Evolutionary conservation across 495 filamentous ascomycete species (phyloP).

Genomic region (Lepraria neglecta): DNA sequence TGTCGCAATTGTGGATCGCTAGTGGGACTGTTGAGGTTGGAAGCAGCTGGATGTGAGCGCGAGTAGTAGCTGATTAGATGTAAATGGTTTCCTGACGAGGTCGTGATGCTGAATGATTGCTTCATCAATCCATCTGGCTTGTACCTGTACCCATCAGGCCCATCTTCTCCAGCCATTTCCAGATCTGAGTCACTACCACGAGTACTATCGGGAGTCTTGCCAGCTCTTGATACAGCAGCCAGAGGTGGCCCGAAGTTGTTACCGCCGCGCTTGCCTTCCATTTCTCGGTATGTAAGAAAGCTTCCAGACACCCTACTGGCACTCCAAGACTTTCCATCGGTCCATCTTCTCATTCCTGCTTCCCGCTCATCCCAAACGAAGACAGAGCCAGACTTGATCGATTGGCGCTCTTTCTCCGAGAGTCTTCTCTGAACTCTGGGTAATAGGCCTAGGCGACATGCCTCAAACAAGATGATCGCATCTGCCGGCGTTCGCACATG

Average conservation of each 20-base stretch:
- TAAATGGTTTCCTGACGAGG: slow-evolving; percentile 78
- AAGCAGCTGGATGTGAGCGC: slow-evolving; percentile 60
- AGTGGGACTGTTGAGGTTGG: slow-evolving; percentile 68
- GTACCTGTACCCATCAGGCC: slow-evolving; percentile 93
- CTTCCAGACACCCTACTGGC: slow-evolving; percentile 95
- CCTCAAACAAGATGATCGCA: slow-evolving; percentile 96
- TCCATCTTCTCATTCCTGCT: slow-evolving; percentile 97
- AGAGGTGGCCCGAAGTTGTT: slow-evolving; percentile 51
- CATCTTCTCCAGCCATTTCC: slow-evolving; percentile 66
- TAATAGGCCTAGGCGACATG: slow-evolving; percentile 81
- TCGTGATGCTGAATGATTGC: slow-evolving; percentile 98
- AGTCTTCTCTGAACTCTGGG: slow-evolving; percentile 88
- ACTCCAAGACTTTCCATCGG: slow-evolving; percentile 98
- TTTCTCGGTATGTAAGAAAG: slow-evolving; percentile 95
- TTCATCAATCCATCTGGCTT: slow-evolving; percentile 98
- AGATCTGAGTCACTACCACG: slow-evolving; percentile 73
- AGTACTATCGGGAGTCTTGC: slow-evolving; percentile 74
- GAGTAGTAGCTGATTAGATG: slow-evolving; percentile 96
- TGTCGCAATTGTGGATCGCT: slow-evolving; percentile 73
- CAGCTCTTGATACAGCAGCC: slow-evolving; percentile 47
- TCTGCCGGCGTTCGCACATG: slow-evolving; percentile 86
- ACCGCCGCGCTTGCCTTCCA: slow-evolving; percentile 89
- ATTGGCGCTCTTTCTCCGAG: slow-evolving; percentile 94
- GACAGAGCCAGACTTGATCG: slow-evolving; percentile 90
- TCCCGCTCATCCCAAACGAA: slow-evolving; percentile 99